Conservation (phyloP, 768 basidiomycete species). For the Trametes coccinea region DNA sequence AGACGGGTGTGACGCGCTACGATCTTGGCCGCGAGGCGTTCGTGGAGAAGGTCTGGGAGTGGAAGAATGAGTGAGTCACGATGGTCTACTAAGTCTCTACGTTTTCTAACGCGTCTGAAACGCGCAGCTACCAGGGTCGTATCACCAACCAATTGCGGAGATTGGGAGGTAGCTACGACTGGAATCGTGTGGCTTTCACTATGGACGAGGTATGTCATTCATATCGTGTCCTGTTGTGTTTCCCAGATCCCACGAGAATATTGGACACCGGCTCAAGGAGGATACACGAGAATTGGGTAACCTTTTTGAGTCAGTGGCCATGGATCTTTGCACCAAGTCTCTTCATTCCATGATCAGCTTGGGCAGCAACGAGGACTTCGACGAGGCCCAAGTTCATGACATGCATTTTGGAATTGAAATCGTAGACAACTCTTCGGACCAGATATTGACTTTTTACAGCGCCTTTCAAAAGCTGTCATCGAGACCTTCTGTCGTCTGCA, state of each 20-base stretch:
- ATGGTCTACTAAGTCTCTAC: not conserved
- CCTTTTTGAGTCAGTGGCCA: too few species aligned
- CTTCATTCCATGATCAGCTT: too few species aligned
- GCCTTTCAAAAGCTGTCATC: slow-evolving; percentile 81
- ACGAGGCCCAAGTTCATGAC: too few species aligned
- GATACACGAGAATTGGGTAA: too few species aligned
- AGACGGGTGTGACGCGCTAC: slow-evolving; percentile 81
- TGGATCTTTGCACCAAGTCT: too few species aligned
- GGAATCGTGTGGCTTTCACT: slow-evolving; percentile 93
- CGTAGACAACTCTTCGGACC: too few species aligned
- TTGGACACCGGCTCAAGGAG: too few species aligned
- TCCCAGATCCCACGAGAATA: not conserved
- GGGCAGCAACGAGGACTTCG: too few species aligned
- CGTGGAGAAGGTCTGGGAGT: slow-evolving; percentile 86
- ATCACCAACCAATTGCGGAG: slow-evolving; percentile 89
- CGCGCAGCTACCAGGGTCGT: slow-evolving; percentile 79
- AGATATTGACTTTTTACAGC: slow-evolving; percentile 35
- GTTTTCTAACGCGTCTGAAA: not conserved
- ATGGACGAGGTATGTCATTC: slow-evolving; percentile 71
- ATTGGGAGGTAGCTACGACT: slow-evolving; percentile 92
- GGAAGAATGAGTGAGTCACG: slow-evolving; percentile 87
- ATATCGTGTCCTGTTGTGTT: not conserved
- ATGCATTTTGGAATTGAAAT: too few species aligned
- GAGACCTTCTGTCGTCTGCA: slow-evolving; percentile 91
- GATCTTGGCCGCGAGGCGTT: slow-evolving; percentile 95